Conservation (phyloP, 768 basidiomycete species). For the Russula sp. region DNA sequence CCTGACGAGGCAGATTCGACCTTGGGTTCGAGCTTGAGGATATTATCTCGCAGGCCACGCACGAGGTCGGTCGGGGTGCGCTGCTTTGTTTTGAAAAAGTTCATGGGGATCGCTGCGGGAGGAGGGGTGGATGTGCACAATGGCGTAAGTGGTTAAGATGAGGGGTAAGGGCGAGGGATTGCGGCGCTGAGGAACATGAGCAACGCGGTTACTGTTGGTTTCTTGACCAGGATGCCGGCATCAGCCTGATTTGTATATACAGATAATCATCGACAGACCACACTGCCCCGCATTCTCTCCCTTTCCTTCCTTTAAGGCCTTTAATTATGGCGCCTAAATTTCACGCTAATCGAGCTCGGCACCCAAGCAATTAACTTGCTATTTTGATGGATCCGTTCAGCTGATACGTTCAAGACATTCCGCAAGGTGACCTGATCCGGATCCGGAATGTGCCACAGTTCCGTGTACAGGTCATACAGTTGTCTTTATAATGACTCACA, state of each 20-base stretch:
- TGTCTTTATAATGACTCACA: too few relatives aligned
- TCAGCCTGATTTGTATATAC: conserved; percentile 15
- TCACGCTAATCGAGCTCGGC: not conserved
- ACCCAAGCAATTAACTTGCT: not conserved
- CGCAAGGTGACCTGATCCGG: not conserved
- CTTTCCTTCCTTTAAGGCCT: not conserved
- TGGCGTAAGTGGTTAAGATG: not conserved
- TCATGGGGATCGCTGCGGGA: conserved; percentile 47
- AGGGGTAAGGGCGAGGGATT: not conserved
- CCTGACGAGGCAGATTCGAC: conserved; percentile 72
- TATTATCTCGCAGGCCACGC: conserved; percentile 69
- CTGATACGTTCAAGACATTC: not conserved
- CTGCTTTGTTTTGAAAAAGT: conserved; percentile 92
- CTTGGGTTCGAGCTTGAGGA: conserved; percentile 71
- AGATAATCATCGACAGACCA: not conserved
- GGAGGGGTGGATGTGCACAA: not conserved
- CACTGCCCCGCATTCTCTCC: not conserved
- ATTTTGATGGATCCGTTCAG: not conserved
- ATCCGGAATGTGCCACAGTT: too few relatives aligned
- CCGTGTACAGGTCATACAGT: too few relatives aligned
- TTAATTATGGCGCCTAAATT: not conserved
- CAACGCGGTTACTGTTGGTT: not conserved
- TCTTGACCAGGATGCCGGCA: conserved; percentile 18
- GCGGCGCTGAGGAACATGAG: conserved; percentile 10
- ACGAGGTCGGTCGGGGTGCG: conserved; percentile 87